Conservation (phyloP, 495 filamentous ascomycete species). For the Terfezia boudieri region DNA sequence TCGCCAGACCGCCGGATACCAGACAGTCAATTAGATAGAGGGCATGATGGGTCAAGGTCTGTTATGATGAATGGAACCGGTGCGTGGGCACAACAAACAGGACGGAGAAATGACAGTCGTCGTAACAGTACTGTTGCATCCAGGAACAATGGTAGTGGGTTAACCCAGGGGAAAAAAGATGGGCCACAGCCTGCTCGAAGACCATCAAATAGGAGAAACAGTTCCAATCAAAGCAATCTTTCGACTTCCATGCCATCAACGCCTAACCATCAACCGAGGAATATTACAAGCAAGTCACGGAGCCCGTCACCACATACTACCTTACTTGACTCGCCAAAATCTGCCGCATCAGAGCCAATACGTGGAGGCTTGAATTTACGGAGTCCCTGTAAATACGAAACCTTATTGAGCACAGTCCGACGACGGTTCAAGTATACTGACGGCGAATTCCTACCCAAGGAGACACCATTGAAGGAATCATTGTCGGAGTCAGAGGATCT, state of each 20-base stretch:
- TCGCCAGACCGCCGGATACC: neutral
- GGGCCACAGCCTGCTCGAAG: conserved; percentile 21
- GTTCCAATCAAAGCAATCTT: conserved; percentile 29
- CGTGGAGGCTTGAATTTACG: neutral
- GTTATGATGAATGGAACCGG: conserved; percentile 17
- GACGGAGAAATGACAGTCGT: conserved; percentile 20
- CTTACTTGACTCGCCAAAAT: conserved; percentile 64
- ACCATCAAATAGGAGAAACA: conserved; percentile 22
- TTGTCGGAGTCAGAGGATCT: conserved; percentile 54
- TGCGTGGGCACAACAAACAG: conserved; percentile 27
- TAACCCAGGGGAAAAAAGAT: conserved; percentile 24
- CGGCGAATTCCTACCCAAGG: conserved; percentile 44
- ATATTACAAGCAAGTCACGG: conserved; percentile 60
- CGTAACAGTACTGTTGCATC: conserved; percentile 26
- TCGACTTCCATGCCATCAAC: conserved; percentile 89
- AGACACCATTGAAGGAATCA: conserved; percentile 41
- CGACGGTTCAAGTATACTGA: conserved; percentile 79
- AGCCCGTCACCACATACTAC: conserved; percentile 65
- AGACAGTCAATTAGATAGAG: neutral
- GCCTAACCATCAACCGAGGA: conserved; percentile 67
- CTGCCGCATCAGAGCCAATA: conserved; percentile 71
- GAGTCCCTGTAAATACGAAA: conserved; percentile 54
- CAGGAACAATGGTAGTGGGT: conserved; percentile 23
- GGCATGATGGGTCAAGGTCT: neutral
- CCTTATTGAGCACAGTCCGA: conserved; percentile 43